Base-by-base conservation (phyloP, 768 basidiomycete genomes). In the Xerocomellus intermedius region DNA sequence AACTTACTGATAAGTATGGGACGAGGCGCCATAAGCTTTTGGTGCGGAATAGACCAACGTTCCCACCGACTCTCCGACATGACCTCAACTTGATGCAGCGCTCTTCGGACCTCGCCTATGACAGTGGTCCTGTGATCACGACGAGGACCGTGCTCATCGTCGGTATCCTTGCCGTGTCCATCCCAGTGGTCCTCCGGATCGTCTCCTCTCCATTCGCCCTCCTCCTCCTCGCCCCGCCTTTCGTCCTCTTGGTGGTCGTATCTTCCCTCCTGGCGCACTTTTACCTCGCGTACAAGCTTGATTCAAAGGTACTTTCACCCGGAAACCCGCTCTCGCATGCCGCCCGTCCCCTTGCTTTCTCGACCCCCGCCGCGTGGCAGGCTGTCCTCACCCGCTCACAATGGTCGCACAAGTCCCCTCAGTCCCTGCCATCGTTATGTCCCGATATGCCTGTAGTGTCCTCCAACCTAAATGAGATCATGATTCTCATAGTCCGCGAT, bases 331-430 rank as follows among this genome's bases (percentile, higher is more conserved):
- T 86, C n/a, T 70, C 73, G 10, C 73, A 75, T 53, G 83, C 86
- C 0, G 85, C 91, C 17, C 82, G 84, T 35, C 91, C 91, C 0
- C 78, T 94, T 45, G 81, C 83, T 3, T 96, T 97, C 75, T 91
- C 92, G 5, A 93, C 93, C 3, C 91, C 93, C 24, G 92, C 94
- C 53, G 94, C 94, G 32, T 97, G 94, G 94, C 91, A 94, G 65
- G 93, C 87, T 0, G 89, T 92, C 44, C 77, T 91, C 48, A 93
- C 83, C 42, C 84, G 94, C 32, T 91, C 91, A n/a, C 85, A 89
- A 69, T 96, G 94, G 94, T 90, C 90, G 4, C 83, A 87, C 60
- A 82, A 78, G 54, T 74, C 84, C 4, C 83, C 87, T 0, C 84
- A 85, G 64, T 75, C 82, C n/a, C 76, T 88, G 19, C 79, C 87